phyloP scores from a whole-genome alignment of 768 basidiomycete genomes.

The Vararia minispora region DNA sequence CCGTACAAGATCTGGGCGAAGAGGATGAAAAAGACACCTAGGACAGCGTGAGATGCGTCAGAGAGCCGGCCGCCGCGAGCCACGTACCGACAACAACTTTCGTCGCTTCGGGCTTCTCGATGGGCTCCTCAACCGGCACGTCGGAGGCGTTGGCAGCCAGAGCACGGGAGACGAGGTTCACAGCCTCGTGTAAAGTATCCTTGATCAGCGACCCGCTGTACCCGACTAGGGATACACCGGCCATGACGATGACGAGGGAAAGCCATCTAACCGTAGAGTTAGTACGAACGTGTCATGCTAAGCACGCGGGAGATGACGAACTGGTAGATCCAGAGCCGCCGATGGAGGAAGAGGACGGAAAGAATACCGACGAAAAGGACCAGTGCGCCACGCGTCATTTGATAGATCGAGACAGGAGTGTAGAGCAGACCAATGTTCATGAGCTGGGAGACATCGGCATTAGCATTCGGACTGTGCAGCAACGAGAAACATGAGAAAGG shows the following conservation, averaged over 20 bases:
- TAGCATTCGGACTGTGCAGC: no score
- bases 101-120: conserved; percentile 51
- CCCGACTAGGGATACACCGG: conserved; percentile 76
- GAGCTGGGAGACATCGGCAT: conserved; percentile 27
- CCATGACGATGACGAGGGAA: conserved; percentile 81
- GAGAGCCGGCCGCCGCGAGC: conserved; percentile 7
- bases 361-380: conserved; percentile 90
- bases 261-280: conserved; percentile 52
- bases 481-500: no score
- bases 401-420: conserved; percentile 95
- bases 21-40: conserved; percentile 83
- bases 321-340: conserved; percentile 84
- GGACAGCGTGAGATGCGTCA: conserved; percentile 11
- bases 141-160: conserved; percentile 21
- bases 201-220: conserved; percentile 84
- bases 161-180: no score
- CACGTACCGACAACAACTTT: conserved; percentile 62
- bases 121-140: conserved; percentile 30
- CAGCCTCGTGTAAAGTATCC: conserved; percentile 46
- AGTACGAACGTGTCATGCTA: conserved; percentile 4
- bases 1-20: conserved; percentile 92
- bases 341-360: conserved; percentile 82
- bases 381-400: conserved; percentile 90
- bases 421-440: conserved; percentile 97
- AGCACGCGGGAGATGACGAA: conserved; percentile 21